Base-by-base conservation (phyloP, 2,329 filamentous ascomycete species). In the Pezicula carpinea region DNA sequence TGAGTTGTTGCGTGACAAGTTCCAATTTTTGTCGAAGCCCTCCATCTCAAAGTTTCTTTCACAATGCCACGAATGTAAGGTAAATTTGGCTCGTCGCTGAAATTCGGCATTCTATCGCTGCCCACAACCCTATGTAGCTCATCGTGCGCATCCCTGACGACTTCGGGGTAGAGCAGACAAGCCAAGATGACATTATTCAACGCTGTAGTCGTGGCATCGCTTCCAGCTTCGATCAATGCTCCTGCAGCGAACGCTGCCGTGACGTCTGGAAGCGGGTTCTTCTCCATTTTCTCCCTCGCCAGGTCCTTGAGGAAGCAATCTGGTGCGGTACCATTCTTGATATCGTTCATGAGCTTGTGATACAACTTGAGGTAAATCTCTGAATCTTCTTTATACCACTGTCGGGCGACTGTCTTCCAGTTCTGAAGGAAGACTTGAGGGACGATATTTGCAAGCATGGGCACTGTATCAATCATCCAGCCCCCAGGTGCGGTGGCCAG, bases 1-100 rank as follows among this genome's bases (percentile, higher is more conserved):
- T 71, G 61, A 3, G 72, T 66, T n/a, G 75, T 67, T 36, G 65
- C 69, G 57, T 81, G 77, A 2, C 77, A 77, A 31, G 80, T 72
- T 3, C 70, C 73, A 2, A 75, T 58, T 1, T 72, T 70, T 8
- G 65, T 67, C 4, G 74, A 62, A 3, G 72, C 70, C 22, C 62
- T 63, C 65, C 67, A 72, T 11, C 73, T 66, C 38, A 68, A 59
- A 5, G 66, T 66, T 51, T 76, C 73, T 43, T 72, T 64, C 13
- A 76, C 56, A 15, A 75, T 60, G 38, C 60, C 59, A 44, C 70
- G 64, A 31, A 76, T 61, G 46, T 71, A 74, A 3, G 53, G 60
- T 22, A 79, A 59, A 0, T 59, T 55, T 0, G 62, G 58, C 5
- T 66, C 59, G 49, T 79, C 75, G 2, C 66, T 61, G 44, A 71